Conservation (phyloP, 2,329 filamentous ascomycete species). For the Venturia pyrina region DNA sequence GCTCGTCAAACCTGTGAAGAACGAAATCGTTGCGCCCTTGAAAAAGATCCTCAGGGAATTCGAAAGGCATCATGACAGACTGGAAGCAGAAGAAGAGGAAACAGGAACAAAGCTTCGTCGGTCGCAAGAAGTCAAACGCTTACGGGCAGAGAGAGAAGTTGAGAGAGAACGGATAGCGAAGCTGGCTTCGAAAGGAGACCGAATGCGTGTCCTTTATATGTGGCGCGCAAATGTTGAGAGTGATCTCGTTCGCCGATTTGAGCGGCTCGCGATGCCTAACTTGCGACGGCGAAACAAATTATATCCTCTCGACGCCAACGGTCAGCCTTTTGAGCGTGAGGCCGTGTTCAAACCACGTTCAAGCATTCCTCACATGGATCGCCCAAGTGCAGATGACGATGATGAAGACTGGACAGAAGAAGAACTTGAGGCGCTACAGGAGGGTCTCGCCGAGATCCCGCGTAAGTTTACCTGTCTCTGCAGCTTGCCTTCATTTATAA, state of each 20-base stretch:
- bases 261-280: background rate
- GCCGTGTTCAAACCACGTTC: background rate
- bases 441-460: background rate
- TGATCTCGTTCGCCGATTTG: background rate
- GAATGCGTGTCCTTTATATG: background rate
- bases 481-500: background rate
- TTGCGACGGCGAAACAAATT: background rate
- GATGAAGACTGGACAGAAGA: slow-evolving; percentile 3
- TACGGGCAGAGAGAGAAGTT: background rate
- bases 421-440: background rate
- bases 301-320: slow-evolving; percentile 7
- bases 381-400: background rate
- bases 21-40: slow-evolving; percentile 8
- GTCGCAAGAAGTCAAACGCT: background rate
- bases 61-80: background rate
- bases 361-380: background rate
- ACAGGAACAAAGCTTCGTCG: background rate
- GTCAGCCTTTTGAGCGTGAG: slow-evolving; percentile 6
- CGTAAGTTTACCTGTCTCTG: background rate
- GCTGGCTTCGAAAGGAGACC: background rate
- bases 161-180: background rate
- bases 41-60: slow-evolving; percentile 2
- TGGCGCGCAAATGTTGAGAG: background rate
- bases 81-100: background rate
- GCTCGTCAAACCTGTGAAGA: background rate